Base-by-base conservation (phyloP, 192 early-diverging fungal genomes). In the Irineochytrium annulatum region DNA sequence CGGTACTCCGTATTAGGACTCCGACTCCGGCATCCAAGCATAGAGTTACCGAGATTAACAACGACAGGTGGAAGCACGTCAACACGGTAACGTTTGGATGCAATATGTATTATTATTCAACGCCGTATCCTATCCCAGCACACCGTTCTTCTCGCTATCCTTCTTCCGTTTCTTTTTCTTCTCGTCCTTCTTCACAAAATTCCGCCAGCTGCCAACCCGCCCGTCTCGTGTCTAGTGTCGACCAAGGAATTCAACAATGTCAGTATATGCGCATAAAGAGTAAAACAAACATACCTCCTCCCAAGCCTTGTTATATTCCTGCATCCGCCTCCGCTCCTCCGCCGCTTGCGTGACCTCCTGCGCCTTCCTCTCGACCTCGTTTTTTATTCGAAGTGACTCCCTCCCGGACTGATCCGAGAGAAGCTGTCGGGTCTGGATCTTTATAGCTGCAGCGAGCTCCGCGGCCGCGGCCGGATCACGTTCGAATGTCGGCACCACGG, bases 141-240 rank as follows among this genome's bases (percentile, higher is more conserved):
- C 20, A 34, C 56, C 62, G 19, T 52, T 52, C 16, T 54, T 54
- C 41, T 60, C 39, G 5, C 29, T 2, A 46, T 67, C 59, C 64
- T 43, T 45, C 43, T 60, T 43, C 63, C 73, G 72, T 57, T 76
- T 77, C 62, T 74, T 76, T 46, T 68, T 73, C 57, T 71, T 71
- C n/a, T 52, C 70, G 2, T 64, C 68, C 55, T 72, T 72, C 52
- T 77, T 65, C 22, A 68, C 35, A 60, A 79, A 83, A 20, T 65
- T 67, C 26, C 77, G 56, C 80, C 80, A 83, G 51, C 60, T 73
- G 16, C 63, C 67, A 0, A 78, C 73, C 19, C 80, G 56, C 34
- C 60, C 66, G 17, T 83, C 80, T 48, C 76, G 19, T 26, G 75
- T 74, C 65, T 74, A n/a, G n/a, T n/a, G n/a, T n/a, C n/a, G n/a